A percentile compares a stretch with the other conserved stretches of the same genome.
phyloP scores from a whole-genome alignment of 2,329 filamentous ascomycete genomes.

The Exophiala sp. region DNA sequence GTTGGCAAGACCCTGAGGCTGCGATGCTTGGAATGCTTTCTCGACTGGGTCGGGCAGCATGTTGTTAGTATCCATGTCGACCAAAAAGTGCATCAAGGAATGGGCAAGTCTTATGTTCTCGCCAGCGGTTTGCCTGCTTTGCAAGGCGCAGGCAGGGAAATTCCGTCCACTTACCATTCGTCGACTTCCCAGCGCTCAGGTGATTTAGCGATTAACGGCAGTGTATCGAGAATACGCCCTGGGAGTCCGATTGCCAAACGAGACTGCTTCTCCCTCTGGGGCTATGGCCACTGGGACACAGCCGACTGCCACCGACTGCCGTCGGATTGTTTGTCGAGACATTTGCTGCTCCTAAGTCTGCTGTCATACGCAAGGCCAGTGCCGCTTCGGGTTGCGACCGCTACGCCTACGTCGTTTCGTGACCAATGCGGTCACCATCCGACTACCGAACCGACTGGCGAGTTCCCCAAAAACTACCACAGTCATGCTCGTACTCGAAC shows the following conservation, averaged over 20 bases:
- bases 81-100: neutral
- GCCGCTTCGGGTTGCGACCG: neutral
- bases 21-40: neutral
- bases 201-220: neutral
- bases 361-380: neutral
- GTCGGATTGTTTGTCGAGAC: neutral
- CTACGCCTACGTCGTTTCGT: neutral
- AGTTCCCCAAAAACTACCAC: neutral
- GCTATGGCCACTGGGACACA: neutral
- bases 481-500: neutral
- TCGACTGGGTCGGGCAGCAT: neutral
- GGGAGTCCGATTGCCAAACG: neutral
- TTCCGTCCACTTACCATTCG: neutral
- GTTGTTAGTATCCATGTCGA: neutral
- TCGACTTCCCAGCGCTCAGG: neutral
- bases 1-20: neutral
- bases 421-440: slow-evolving; percentile 6
- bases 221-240: neutral
- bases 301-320: neutral
- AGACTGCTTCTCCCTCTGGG: neutral
- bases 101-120: neutral
- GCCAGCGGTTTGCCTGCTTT: too few species aligned
- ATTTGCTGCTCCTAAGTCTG: too few species aligned
- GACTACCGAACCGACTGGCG: slow-evolving; percentile 11
- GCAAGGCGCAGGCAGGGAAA: neutral